Percentiles rank a stretch among this genome's conserved stretches.
phyloP scores from a whole-genome alignment of 306 rosid genomes.

The Trifolium dubium region DNA sequence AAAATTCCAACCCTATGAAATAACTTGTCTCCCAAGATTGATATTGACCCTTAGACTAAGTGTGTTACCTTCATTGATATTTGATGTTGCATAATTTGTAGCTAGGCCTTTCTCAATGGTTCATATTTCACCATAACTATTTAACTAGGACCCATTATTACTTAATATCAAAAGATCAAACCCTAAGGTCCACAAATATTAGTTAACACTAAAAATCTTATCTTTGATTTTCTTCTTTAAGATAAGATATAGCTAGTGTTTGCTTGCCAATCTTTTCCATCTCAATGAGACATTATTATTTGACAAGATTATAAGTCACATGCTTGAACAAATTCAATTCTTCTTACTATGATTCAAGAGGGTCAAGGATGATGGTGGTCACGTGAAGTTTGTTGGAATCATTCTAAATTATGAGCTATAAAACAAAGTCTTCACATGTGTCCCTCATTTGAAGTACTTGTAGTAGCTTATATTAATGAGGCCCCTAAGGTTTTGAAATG shows the following conservation, averaged over 20 bases:
- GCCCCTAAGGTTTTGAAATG: conserved; percentile 36
- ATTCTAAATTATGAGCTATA: conserved; percentile 27
- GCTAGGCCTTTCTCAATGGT: conserved; percentile 33
- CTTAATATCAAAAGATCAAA: conserved; percentile 41
- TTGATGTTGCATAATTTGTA: neutral
- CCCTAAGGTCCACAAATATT: conserved; percentile 49
- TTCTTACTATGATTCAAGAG: conserved; percentile 27
- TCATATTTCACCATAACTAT: conserved; percentile 34
- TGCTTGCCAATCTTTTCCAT: conserved; percentile 46
- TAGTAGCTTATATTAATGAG: conserved; percentile 26
- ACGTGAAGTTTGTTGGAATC: conserved; percentile 51
- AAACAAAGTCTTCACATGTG: conserved; percentile 38
- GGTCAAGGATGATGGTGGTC: conserved; percentile 30
- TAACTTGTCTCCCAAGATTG: conserved; percentile 48
- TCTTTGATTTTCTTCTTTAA: conserved; percentile 45
- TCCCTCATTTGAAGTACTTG: conserved; percentile 17
- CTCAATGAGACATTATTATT: conserved; percentile 57
- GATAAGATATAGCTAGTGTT: conserved; percentile 55
- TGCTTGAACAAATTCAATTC: conserved; percentile 36
- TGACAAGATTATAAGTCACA: conserved; percentile 49
- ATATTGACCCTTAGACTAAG: conserved; percentile 36
- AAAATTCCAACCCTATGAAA: conserved; percentile 47
- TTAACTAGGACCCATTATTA: conserved; percentile 40
- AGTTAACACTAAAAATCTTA: conserved; percentile 50
- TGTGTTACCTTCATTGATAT: conserved; percentile 40